Evolutionary conservation across 352 stramenopile genomes (phyloP), one percentile per base, ranked within the genome.

Genomic region (Pythium brachiatum): DNA sequence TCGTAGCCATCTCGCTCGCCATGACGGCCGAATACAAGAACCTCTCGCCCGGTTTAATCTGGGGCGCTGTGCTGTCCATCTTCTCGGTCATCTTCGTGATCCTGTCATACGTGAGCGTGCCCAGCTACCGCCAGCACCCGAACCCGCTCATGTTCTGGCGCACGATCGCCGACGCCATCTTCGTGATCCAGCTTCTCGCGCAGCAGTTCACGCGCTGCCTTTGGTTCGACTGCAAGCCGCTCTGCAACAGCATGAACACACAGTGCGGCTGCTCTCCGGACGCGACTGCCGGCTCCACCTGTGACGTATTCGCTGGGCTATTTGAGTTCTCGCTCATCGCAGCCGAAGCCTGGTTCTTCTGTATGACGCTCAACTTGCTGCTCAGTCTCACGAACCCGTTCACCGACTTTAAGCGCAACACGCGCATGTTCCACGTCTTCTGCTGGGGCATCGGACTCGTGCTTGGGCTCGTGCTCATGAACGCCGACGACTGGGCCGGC

Each of bases 361-460:
- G 84, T 44, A 94, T 97, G 83, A 92, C 89, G 46, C 72, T 93
- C 32, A 91, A 97, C 64, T 62, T 97, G 38, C 67, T 94, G 41
- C 75, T 96, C 70, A 90, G 83, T 55, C 73, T 95, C 32, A 96
- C 85, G 6, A 97, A 96, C 67, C 89, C 89, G 18, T 97, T 97
- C 60, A 95, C 85, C 18, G 85, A 96, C 73, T 95, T 94, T 64
- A 94, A 95, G 67, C 70, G 79, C 63, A 96, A 96, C 74, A 93
- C 76, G 50, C 63, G 79, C 15, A 51, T 91, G 41, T 96, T 94
- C 70, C 86, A 95, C 72, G 38, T 93, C n/a, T 90, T 90, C 56
- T 92, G 78, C 55, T 96, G 87, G 87, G 73, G 87, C 31, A 58
- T 78, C 9, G 78, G 73, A 3, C 65, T 91, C 9, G 21, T 92